These are phyloP conservation scores for Penicillium coffeae DNA, from an alignment of 495 filamentous ascomycete genomes.

Conservation along the genomic window DNA sequence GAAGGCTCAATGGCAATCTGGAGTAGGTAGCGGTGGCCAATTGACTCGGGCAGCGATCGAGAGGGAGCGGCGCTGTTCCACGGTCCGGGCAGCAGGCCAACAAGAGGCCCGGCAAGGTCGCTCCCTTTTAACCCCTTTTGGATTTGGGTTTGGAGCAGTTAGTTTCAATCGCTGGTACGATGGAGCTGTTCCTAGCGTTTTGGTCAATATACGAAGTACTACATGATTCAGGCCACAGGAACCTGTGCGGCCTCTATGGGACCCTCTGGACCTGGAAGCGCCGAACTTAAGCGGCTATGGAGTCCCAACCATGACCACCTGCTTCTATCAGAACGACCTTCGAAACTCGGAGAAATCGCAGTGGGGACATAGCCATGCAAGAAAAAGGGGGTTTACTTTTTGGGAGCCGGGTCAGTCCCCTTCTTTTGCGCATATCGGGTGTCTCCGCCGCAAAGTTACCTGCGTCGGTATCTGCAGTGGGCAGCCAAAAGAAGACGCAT, in stretches of 20 bases:
- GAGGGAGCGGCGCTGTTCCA: background rate
- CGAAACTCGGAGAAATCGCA: background rate
- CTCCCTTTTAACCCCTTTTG: slow-evolving; percentile 11
- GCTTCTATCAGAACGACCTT: background rate
- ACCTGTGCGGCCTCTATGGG: too few species aligned
- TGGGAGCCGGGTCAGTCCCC: background rate
- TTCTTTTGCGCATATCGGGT: background rate
- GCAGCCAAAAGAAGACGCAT: background rate
- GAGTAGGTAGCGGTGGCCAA: slow-evolving; percentile 1
- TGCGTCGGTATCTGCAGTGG: background rate
- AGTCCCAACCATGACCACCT: too few species aligned
- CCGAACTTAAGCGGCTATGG: too few species aligned
- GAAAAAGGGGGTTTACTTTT: background rate
- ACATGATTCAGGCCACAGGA: background rate
- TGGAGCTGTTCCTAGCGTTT: background rate
- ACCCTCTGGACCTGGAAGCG: too few species aligned
- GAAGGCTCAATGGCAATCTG: background rate
- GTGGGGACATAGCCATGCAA: background rate
- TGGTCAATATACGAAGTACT: too few species aligned
- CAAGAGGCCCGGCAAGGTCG: background rate
- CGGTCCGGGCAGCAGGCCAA: background rate
- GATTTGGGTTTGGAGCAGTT: slow-evolving; percentile 3
- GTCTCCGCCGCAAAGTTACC: background rate
- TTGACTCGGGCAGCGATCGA: background rate
- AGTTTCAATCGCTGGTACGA: background rate